phyloP scores from a whole-genome alignment of 2,329 filamentous ascomycete genomes.

The Chrysosporium keratinophilum region DNA sequence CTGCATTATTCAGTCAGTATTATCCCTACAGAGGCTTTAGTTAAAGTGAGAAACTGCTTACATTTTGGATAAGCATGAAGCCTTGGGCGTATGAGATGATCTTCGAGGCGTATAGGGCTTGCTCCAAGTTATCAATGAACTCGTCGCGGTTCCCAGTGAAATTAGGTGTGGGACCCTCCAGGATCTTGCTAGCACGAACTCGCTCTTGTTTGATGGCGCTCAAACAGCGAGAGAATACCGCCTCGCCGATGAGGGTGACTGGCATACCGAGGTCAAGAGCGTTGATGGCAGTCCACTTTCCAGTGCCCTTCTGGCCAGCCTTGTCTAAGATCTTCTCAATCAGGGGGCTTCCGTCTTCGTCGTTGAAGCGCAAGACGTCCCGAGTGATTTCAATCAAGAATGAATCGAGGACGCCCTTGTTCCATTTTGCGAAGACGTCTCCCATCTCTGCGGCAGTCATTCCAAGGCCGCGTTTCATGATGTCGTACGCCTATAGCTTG shows the following conservation, averaged over 20 bases:
- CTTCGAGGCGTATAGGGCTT: constrained; percentile 98
- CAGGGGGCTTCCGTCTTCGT: constrained; percentile 79
- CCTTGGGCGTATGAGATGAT: constrained; percentile 99
- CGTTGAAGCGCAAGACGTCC: constrained; percentile 97
- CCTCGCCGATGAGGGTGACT: constrained; percentile 94
- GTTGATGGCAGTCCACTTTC: constrained; percentile 99
- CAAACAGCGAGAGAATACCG: constrained; percentile 89
- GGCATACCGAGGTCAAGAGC: constrained; percentile 97
- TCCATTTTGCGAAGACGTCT: constrained; percentile 90
- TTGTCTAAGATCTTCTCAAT: constrained; percentile 99
- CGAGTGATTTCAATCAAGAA: constrained; percentile 99
- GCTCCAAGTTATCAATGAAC: constrained; percentile 95
- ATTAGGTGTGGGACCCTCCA: constrained; percentile 63
- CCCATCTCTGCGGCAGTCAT: constrained; percentile 88
- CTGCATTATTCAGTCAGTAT: constrained; percentile 36
- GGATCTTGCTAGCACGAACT: constrained; percentile 64
- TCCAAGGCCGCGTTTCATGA: constrained; percentile 96
- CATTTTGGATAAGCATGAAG: constrained; percentile 99
- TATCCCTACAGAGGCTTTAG: background rate
- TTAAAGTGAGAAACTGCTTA: constrained; percentile 37
- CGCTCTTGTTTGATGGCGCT: constrained; percentile 93
- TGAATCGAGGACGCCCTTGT: constrained; percentile 95
- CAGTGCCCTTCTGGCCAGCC: constrained; percentile 97
- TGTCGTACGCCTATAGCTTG: constrained; percentile 75
- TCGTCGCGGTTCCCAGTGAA: constrained; percentile 86